phyloP scores from a whole-genome alignment of 495 filamentous ascomycete genomes.

The Articulospora tetracladia region DNA sequence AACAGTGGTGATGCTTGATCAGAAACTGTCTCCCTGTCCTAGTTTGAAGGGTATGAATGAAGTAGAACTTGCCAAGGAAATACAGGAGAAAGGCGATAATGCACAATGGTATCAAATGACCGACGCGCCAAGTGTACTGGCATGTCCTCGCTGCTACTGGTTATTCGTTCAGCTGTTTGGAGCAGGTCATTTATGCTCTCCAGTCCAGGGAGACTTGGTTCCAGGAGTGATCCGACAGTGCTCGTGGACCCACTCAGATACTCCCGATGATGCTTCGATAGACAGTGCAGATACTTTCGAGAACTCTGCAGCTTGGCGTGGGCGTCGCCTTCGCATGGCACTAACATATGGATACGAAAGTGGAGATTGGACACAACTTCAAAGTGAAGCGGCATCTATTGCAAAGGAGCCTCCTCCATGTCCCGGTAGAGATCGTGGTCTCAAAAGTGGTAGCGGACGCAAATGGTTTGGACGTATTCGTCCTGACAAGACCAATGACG shows the following conservation, averaged over 20 bases:
- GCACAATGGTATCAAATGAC: constrained; percentile 13
- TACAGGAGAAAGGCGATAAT: neutral
- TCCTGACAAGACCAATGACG: neutral
- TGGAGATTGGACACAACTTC: neutral
- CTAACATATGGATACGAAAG: constrained; percentile 1
- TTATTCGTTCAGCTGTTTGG: constrained; percentile 1
- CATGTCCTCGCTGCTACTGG: constrained; percentile 13
- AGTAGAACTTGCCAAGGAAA: constrained; percentile 1
- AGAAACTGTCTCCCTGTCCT: neutral
- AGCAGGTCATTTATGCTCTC: constrained; percentile 6
- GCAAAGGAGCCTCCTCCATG: constrained; percentile 5
- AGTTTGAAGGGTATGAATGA: constrained; percentile 1
- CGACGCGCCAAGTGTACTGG: constrained; percentile 6
- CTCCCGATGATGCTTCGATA: neutral
- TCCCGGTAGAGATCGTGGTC: neutral
- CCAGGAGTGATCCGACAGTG: constrained; percentile 12
- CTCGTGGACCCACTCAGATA: neutral
- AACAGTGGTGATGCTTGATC: neutral
- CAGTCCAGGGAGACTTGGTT: constrained; percentile 1
- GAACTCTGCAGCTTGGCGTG: constrained; percentile 6
- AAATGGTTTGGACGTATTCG: constrained; percentile 15
- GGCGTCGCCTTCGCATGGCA: neutral
- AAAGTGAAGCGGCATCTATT: neutral
- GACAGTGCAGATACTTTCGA: constrained; percentile 3
- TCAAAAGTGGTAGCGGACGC: constrained; percentile 3